Evolutionary conservation across 352 stramenopile genomes (phyloP), one percentile per base, ranked within the genome.

Genomic region (Globisporangium nagaii): DNA sequence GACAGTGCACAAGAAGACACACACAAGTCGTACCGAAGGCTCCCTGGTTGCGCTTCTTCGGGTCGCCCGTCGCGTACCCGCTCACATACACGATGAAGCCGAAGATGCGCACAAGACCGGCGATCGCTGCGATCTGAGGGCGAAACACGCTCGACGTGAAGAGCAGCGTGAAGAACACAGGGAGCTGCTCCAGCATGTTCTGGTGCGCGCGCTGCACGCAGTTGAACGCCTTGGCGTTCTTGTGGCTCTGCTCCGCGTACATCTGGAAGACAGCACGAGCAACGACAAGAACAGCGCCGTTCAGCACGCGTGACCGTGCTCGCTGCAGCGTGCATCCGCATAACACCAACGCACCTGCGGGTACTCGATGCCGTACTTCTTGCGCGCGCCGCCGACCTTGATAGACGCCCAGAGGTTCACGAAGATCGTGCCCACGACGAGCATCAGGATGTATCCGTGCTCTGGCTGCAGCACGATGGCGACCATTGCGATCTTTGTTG

Each of bases 121-220:
- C 73, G 50, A 88, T 83, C 20, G 71, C 79, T 25, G 79, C 81
- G 20, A 80, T 55, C n/a, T 71, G 45, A 15, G 81, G 81, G 34
- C 75, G 81, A 46, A 75, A 86, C 22, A 86, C 66, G 2, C 80
- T 90, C 11, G 75, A 87, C 10, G 75, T 75, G 42, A 84, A 47
- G 20, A 86, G 65, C 44, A 89, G 49, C 2, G 59, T 47, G 20
- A 90, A 58, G 47, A 86, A 90, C 1, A 74, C 51, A 3, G 85
- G 82, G 43, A 89, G n/a, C n/a, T n/a, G n/a, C n/a, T n/a, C n/a
- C n/a, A 97, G 70, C 40, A 96, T 65, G 62, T 98, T 93, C 68
- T 97, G 90, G 73, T 97, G 90, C 25, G 79, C 84, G 43, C 91
- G 75, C 69, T 97, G 92, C 47, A 96, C 67, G 52, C 86, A 95